Evolutionary conservation across 2,329 filamentous ascomycete genomes (phyloP), one percentile per base, ranked within the genome.

Genomic region (Fusarium heterosporum): DNA sequence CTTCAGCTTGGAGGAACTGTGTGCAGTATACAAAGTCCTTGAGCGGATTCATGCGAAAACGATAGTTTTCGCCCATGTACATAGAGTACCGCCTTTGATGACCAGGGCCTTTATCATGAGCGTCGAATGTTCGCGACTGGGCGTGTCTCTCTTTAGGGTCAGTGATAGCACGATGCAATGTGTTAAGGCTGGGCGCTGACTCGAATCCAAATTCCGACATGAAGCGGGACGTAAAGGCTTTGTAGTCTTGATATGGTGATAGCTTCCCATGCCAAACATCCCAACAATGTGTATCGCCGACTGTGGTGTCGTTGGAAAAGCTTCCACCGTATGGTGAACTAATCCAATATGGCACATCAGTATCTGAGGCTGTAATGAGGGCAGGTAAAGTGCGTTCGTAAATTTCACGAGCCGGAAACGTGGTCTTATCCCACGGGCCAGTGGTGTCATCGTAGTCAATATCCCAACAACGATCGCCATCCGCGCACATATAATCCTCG

Each of bases 21-120:
- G 58, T 54, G 0, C 55, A 61, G 9, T 61, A 61, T 2, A 61
- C 40, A 10, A 61, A 61, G 1, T 61, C 58, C 1, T 0, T 28
- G 0, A 61, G 47, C 0, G 58, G 58, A 1, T 61, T 61, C 47
- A 61, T 61, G 0, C 55, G 11, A 1, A 61, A 61, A 1, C 47
- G 55, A 2, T 61, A 61, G 29, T 61, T 61, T 3, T 61, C 55
- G 0, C 55, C 58, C 55, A 61, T 61, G 2, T 61, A 61, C 55
- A 61, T 61, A 0, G 55, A 46, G 7, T 61, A 61, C 0, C 47
- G 25, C 6, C 58, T 61, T 2, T 60, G 34, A 7, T 61, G 55
- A 3, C 58, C 55, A 10, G 58, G 58, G 0, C 58, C 58, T 38
- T 61, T 61, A 6, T 61, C 55, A 0, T 61, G 55, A 0, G 29